Conservation (phyloP, 2,329 filamentous ascomycete species). For the Ceratocystis variospora region DNA sequence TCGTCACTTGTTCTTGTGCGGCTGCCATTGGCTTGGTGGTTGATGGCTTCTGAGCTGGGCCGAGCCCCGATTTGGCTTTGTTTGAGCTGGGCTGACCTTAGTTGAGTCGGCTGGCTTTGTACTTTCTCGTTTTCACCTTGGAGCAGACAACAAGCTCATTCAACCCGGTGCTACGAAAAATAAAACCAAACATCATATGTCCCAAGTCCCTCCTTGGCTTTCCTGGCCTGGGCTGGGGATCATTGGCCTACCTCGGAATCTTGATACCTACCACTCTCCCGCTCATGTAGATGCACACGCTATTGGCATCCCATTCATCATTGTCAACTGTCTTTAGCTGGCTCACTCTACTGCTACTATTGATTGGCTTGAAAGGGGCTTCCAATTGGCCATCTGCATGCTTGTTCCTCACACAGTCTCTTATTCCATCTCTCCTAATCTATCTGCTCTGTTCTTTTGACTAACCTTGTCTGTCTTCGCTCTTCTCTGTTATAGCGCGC, state of each 20-base stretch:
- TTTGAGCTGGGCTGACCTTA: background rate
- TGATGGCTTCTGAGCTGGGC: background rate
- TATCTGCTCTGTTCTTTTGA: constrained; percentile 12
- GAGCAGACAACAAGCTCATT: too few species aligned
- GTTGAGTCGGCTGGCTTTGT: too few species aligned
- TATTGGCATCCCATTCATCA: background rate
- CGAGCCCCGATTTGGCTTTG: background rate
- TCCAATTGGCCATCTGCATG: background rate
- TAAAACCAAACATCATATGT: too few species aligned
- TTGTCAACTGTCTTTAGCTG: too few species aligned
- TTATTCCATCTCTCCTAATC: background rate
- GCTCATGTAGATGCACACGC: background rate
- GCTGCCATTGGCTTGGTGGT: background rate
- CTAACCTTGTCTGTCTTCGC: background rate
- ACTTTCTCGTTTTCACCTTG: background rate
- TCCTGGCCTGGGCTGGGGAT: background rate
- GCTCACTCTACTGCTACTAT: background rate
- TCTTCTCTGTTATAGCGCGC: constrained; percentile 36
- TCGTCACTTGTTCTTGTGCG: background rate
- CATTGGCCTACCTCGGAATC: constrained; percentile 7
- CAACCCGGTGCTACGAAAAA: too few species aligned
- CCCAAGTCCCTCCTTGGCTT: background rate
- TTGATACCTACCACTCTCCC: background rate
- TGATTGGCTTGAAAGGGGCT: background rate
- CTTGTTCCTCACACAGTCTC: background rate